These are phyloP conservation scores for Suillus lakei DNA, from an alignment of 768 basidiomycete genomes.

Conservation along the genomic window DNA sequence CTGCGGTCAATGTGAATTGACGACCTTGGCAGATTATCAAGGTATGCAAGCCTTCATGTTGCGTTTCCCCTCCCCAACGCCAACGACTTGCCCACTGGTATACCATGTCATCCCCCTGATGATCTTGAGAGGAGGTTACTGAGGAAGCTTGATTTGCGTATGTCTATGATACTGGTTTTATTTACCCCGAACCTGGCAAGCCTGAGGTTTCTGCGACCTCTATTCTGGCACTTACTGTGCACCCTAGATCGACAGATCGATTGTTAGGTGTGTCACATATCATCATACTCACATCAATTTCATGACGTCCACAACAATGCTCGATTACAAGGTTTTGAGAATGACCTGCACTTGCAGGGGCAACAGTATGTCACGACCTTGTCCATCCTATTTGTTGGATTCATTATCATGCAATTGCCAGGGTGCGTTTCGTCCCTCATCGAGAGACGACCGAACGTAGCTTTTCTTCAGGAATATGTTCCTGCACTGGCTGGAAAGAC, in stretches of 20 bases:
- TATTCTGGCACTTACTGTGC: background rate
- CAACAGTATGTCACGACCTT: conserved; percentile 26
- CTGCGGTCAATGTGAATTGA: background rate
- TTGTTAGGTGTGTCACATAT: background rate
- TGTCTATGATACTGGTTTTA: background rate
- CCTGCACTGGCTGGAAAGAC: conserved; percentile 34
- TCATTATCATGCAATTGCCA: conserved; percentile 30
- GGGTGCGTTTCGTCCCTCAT: conserved; percentile 7
- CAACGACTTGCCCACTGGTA: background rate
- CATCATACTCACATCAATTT: background rate
- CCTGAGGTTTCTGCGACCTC: background rate
- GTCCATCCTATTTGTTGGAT: conserved; percentile 30
- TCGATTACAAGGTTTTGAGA: conserved; percentile 28
- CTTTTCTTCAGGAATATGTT: conserved; percentile 30
- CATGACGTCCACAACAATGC: conserved; percentile 11
- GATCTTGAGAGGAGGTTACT: background rate
- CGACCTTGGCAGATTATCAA: background rate
- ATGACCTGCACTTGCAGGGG: conserved; percentile 26
- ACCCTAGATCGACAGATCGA: background rate
- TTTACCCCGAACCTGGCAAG: background rate
- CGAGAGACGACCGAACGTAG: background rate
- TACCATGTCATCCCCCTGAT: background rate
- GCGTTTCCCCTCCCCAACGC: background rate
- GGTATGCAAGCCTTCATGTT: background rate
- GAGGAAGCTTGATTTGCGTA: background rate